Evolutionary conservation across 305 asterid species (phyloP).

Genomic region (Fraxinus dipetala): DNA sequence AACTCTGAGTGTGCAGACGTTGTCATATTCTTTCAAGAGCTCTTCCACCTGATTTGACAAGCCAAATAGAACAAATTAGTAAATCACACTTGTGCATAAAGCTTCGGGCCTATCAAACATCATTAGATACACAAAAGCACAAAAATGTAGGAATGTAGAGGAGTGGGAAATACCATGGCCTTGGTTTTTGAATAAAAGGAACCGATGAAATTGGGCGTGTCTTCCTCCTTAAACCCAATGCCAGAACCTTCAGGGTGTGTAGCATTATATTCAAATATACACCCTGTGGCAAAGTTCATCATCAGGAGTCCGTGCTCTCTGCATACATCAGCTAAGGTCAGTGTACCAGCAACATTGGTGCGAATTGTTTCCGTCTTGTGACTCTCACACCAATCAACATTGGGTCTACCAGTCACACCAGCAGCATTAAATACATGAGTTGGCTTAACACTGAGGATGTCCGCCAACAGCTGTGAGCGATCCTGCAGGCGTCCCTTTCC

Average conservation of each 20-base stretch:
- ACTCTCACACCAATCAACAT: slow-evolving; percentile 94
- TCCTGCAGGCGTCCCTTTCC: slow-evolving; percentile 80
- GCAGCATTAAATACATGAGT: slow-evolving; percentile 92
- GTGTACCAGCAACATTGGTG: slow-evolving; percentile 77
- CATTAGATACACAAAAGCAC: background rate
- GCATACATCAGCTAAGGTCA: slow-evolving; percentile 82
- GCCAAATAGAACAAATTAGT: background rate
- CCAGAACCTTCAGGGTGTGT: slow-evolving; percentile 86
- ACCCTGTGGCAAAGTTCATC: slow-evolving; percentile 88
- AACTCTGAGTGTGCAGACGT: slow-evolving; percentile 67
- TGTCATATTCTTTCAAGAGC: slow-evolving; percentile 59
- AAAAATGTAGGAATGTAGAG: background rate
- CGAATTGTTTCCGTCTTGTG: slow-evolving; percentile 80
- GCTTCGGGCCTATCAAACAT: background rate
- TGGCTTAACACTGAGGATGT: slow-evolving; percentile 63
- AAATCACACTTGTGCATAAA: background rate
- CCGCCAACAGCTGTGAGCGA: slow-evolving; percentile 53
- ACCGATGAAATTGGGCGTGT: slow-evolving; percentile 73
- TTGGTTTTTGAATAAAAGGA: slow-evolving; percentile 96
- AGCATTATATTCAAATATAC: slow-evolving; percentile 78
- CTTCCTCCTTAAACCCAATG: slow-evolving; percentile 81
- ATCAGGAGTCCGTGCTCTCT: slow-evolving; percentile 60
- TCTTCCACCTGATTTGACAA: slow-evolving; percentile 61
- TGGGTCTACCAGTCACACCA: slow-evolving; percentile 93
- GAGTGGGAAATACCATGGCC: slow-evolving; percentile 62